Evolutionary conservation across 1,284 basidiomycete genomes (phyloP), one percentile per base, ranked within the genome.

Genomic region (Testicularia cyperi): DNA sequence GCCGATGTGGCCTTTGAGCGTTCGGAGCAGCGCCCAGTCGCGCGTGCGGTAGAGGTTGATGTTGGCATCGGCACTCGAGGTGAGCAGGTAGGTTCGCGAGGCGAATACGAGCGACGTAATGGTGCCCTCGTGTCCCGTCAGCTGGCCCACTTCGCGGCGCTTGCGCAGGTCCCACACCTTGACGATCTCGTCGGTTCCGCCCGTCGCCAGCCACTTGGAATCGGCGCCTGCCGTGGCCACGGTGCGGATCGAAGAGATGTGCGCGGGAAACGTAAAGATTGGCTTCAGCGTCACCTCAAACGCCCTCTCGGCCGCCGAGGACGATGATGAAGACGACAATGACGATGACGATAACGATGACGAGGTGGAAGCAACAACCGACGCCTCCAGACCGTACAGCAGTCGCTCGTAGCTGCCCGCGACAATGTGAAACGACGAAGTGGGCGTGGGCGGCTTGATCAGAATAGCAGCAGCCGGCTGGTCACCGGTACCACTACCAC

Each of bases 161-260:
- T 90, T 82, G 42, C 86, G 82, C 56, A 97, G 77, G 79, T 97
- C 92, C 94, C 94, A 97, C n/a, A 97, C 86, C 77, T 96, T 96
- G 72, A 97, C 81, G 44, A 92, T 88, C 79, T 97, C 94, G 76
- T 98, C 94, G 23, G 88, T 85, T 57, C 89, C 91, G 1, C 92
- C 94, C 0, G 89, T 92, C 4, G 91, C 92, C 13, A 97, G 82
- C 90, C 91, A 97, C 79, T 95, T 96, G 1, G 67, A 65, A 32
- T 65, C 57, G 0, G 88, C 86, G 1, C 90, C 88, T 9, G 70
- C 72, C 13, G 69, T 69, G 2, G 74, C 72, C 5, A 94, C 86
- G 8, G 88, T 85, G 70, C 92, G 91, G 52, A 97, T 87, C 66
- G 86, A 92, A 1, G 89, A 91, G 25, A 94, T 84, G 78, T 97